A percentile compares a stretch with the other conserved stretches of the same genome.
phyloP scores from a whole-genome alignment of 768 basidiomycete species.

The Mycena rebaudengoi region DNA sequence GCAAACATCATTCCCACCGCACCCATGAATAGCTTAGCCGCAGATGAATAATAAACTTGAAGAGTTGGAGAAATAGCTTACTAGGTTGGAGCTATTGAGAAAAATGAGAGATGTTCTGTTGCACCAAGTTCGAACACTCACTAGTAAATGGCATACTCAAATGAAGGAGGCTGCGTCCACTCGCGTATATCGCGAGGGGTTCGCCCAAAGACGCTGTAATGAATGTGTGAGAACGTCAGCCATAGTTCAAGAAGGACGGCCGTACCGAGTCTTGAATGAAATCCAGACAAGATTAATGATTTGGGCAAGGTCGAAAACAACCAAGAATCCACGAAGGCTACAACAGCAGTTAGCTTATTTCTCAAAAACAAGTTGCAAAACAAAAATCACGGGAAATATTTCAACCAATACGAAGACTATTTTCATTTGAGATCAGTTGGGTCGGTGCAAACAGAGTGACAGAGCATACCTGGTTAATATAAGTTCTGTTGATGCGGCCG shows the following conservation, averaged over 20 bases:
- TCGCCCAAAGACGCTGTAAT: constrained; percentile 66
- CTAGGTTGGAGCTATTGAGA: constrained; percentile 37
- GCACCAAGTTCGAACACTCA: constrained; percentile 43
- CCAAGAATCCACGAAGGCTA: constrained; percentile 83
- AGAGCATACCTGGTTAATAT: no score
- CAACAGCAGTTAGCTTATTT: background rate
- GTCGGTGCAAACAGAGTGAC: no score
- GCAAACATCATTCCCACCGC: constrained; percentile 84
- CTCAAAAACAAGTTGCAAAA: background rate
- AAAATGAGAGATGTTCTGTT: background rate
- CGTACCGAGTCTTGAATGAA: constrained; percentile 65
- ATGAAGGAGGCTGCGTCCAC: constrained; percentile 79
- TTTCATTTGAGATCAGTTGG: no score
- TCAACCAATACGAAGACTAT: constrained; percentile 87
- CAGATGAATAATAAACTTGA: background rate
- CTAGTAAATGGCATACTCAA: constrained; percentile 80
- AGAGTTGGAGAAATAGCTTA: constrained; percentile 19
- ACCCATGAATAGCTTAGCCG: constrained; percentile 75
- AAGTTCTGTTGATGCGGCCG: constrained; percentile 71
- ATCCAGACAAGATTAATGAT: constrained; percentile 72
- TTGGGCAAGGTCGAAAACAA: constrained; percentile 84
- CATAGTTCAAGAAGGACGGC: background rate
- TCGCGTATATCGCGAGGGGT: constrained; percentile 83
- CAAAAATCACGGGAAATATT: constrained; percentile 77
- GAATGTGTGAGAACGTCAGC: background rate